Conservation (phyloP, 305 asterid genomes). For the Fraxinus sp. region DNA sequence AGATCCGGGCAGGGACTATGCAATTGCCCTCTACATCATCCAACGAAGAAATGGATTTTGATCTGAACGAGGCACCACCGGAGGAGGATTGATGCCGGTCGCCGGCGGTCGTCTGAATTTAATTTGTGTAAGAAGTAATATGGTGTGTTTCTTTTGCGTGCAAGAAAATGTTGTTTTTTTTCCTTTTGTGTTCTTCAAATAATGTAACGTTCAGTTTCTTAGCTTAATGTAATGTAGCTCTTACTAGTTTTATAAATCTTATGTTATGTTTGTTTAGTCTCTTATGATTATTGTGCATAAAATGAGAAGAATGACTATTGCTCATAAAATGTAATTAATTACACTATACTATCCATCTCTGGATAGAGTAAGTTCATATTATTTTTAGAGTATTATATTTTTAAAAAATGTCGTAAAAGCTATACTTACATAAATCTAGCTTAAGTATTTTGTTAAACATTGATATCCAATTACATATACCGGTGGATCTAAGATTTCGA, state of each 20-base stretch:
- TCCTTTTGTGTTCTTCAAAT: not conserved
- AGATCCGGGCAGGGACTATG: not conserved
- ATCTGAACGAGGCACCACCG: not conserved
- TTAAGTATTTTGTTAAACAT: too few species aligned
- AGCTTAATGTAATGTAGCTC: not conserved
- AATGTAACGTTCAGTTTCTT: not conserved
- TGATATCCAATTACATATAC: too few species aligned
- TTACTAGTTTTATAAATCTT: not conserved
- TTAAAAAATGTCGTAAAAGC: not conserved
- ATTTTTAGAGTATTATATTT: not conserved
- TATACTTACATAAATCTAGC: not conserved
- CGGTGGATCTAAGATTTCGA: too few species aligned
- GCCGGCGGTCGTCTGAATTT: not conserved
- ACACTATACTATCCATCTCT: not conserved
- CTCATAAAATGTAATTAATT: not conserved
- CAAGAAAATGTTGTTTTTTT: not conserved
- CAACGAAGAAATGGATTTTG: not conserved
- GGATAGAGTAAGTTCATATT: not conserved
- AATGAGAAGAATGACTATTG: not conserved
- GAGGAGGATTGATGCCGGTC: not conserved
- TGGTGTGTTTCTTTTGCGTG: not conserved
- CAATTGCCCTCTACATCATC: not conserved
- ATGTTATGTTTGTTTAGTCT: not conserved
- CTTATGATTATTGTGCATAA: too few species aligned
- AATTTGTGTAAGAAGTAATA: not conserved